These are phyloP conservation scores for Papiliotrema laurentii DNA, from an alignment of 1,284 basidiomycete species.

Conservation along the genomic window DNA sequence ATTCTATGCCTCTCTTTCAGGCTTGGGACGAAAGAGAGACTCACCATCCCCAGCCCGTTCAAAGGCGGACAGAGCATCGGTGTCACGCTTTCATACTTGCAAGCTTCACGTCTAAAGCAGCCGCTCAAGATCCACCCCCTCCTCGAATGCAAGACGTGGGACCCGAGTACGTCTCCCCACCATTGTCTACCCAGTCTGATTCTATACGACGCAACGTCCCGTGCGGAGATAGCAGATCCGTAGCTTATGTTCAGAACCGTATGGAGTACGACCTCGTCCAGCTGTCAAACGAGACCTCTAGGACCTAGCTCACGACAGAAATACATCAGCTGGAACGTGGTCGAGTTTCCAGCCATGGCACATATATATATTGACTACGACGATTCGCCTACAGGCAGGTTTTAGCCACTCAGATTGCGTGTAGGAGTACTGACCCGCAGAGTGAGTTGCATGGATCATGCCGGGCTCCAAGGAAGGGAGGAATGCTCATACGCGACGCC, in stretches of 20 bases:
- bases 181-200: neutral
- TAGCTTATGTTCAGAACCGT: constrained; percentile 17
- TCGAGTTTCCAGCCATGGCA: constrained; percentile 22
- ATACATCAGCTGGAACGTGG: constrained; percentile 27
- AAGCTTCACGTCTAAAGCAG: constrained; percentile 12
- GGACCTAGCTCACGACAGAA: constrained; percentile 11
- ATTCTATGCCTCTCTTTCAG: neutral
- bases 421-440: neutral
- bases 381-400: constrained; percentile 19
- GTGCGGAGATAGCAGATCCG: too few relatives aligned
- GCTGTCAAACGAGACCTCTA: neutral
- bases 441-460: too few relatives aligned
- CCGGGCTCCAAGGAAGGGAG: neutral
- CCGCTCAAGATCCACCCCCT: constrained; percentile 21
- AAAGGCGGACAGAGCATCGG: constrained; percentile 25
- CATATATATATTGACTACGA: constrained; percentile 27
- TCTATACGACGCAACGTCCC: too few relatives aligned
- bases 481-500: neutral
- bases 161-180: constrained; percentile 19
- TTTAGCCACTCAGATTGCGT: neutral
- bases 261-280: constrained; percentile 12
- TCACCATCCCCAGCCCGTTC: constrained; percentile 12
- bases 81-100: constrained; percentile 17
- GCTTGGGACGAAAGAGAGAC: neutral
- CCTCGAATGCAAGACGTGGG: constrained; percentile 20